Base-by-base conservation (phyloP, 805 yeast species). In the Saturnispora quitensis region DNA sequence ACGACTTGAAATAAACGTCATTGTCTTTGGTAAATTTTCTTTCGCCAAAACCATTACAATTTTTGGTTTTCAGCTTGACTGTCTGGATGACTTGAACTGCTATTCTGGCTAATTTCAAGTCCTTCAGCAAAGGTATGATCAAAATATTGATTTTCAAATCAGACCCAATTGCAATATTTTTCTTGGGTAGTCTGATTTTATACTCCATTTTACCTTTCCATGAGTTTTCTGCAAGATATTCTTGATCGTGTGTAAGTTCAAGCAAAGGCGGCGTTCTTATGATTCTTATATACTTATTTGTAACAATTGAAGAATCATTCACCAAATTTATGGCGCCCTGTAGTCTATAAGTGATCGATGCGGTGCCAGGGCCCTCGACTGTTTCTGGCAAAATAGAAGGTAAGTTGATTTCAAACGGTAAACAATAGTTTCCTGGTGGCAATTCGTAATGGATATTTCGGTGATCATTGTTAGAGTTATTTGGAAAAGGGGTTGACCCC, bases 121-220 rank as follows among this genome's bases (percentile, higher is more conserved):
- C 77, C 62, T 78, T 78, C 28, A 63, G 59, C 13, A 77, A 58
- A 0, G 82, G 82, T 8, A 77, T 69, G 17, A 78, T 66, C 8
- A 73, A 55, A 1, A 77, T 58, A 50, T 66, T 64, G 24, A 78
- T 66, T 13, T 76, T 74, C 10, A 74, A 60, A 3, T 59, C 60
- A 1, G 76, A 68, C 1, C 81, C 81, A 4, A 77, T 53, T 0
- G 82, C 76, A 4, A 78, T 61, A 0, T 74, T 77, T 50, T 70
- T 74, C 43, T 65, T 67, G 1, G 71, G 71, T 22, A 77, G 54
- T 44, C 65, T 60, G 3, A 78, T 79, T 46, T 68, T 69, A 57
- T 78, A 78, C 55, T 77, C 79, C 25, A 76, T 66, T 56, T 77
- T 77, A 0, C 72, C 72, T 0, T 80, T 74, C 83, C 83, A 78